A percentile compares a stretch with the other conserved stretches of the same genome.
Conservation (phyloP, 768 basidiomycete species). For the Suillus fuscotomentosus region DNA sequence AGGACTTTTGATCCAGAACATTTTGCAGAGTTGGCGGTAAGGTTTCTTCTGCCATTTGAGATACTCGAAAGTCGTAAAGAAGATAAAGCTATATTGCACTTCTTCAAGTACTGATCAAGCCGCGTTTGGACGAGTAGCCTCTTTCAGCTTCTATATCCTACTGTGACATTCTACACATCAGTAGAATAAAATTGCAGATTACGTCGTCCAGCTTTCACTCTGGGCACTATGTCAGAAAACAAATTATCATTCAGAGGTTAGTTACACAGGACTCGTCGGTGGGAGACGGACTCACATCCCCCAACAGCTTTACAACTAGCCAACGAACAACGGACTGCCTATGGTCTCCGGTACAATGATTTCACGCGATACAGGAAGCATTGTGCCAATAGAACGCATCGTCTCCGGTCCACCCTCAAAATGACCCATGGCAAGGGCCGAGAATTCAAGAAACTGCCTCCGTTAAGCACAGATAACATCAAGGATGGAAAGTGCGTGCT, state of each 20-base stretch:
- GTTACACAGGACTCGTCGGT: neutral
- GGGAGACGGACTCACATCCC: slow-evolving; percentile 4
- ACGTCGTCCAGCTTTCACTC: neutral
- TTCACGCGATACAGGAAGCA: slow-evolving; percentile 90
- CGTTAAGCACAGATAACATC: slow-evolving; percentile 62
- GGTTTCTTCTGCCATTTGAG: slow-evolving; percentile 56
- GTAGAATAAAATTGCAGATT: neutral
- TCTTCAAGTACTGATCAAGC: slow-evolving; percentile 12
- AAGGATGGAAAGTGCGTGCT: slow-evolving; percentile 83
- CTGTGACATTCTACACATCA: slow-evolving; percentile 13
- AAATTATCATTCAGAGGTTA: slow-evolving; percentile 41
- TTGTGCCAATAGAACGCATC: slow-evolving; percentile 87
- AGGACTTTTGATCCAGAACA: slow-evolving; percentile 84
- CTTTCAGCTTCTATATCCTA: slow-evolving; percentile 15
- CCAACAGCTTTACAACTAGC: slow-evolving; percentile 74
- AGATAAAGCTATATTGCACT: slow-evolving; percentile 18
- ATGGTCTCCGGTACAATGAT: slow-evolving; percentile 90
- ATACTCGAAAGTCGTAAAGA: slow-evolving; percentile 11
- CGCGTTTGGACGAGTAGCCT: slow-evolving; percentile 2
- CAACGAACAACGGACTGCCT: slow-evolving; percentile 87
- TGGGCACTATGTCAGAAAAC: slow-evolving; percentile 21
- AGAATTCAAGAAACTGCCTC: slow-evolving; percentile 83
- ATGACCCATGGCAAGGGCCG: slow-evolving; percentile 86
- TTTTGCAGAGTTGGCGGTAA: slow-evolving; percentile 91
- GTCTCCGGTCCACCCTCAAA: slow-evolving; percentile 79